phyloP scores from a whole-genome alignment of 768 basidiomycete genomes.

The Strobilomyces dryophilus region DNA sequence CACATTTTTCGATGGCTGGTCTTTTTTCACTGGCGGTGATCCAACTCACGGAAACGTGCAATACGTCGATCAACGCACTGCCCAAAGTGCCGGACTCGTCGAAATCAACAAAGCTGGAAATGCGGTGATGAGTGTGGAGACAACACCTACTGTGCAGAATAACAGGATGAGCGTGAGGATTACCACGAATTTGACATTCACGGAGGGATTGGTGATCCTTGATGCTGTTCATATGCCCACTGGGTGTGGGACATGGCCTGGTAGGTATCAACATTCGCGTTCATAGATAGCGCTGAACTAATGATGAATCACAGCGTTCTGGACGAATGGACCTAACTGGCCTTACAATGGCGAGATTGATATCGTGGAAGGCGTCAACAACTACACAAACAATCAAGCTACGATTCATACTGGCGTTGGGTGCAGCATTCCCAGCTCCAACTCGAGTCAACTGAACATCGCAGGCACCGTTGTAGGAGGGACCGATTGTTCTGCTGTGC shows the following conservation, averaged over 20 bases:
- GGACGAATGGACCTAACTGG: slow-evolving; percentile 48
- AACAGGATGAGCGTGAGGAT: slow-evolving; percentile 79
- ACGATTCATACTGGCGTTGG: slow-evolving; percentile 77
- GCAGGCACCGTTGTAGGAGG: slow-evolving; percentile 64
- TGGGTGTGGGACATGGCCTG: slow-evolving; percentile 86
- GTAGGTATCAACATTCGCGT: slow-evolving; percentile 17
- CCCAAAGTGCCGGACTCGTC: slow-evolving; percentile 55
- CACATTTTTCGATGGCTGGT: slow-evolving; percentile 80
- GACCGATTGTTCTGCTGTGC: slow-evolving; percentile 65
- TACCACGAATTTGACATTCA: slow-evolving; percentile 55
- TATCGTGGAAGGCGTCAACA: slow-evolving; percentile 79
- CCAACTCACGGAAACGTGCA: slow-evolving; percentile 74
- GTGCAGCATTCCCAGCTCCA: slow-evolving; percentile 55
- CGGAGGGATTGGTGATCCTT: slow-evolving; percentile 69
- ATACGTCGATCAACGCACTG: slow-evolving; percentile 60
- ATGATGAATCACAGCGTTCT: slow-evolving; percentile 35
- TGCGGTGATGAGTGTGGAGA: slow-evolving; percentile 87
- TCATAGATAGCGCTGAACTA: neutral
- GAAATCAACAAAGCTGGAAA: slow-evolving; percentile 67
- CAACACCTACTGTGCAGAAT: slow-evolving; percentile 63
- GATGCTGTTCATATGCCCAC: slow-evolving; percentile 88
- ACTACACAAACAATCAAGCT: slow-evolving; percentile 77
- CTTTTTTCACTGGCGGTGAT: slow-evolving; percentile 64
- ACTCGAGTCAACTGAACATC: slow-evolving; percentile 46
- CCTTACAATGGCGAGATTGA: slow-evolving; percentile 68